Conservation (phyloP, 192 early-diverging fungal genomes). For the Coemansia sp. region DNA sequence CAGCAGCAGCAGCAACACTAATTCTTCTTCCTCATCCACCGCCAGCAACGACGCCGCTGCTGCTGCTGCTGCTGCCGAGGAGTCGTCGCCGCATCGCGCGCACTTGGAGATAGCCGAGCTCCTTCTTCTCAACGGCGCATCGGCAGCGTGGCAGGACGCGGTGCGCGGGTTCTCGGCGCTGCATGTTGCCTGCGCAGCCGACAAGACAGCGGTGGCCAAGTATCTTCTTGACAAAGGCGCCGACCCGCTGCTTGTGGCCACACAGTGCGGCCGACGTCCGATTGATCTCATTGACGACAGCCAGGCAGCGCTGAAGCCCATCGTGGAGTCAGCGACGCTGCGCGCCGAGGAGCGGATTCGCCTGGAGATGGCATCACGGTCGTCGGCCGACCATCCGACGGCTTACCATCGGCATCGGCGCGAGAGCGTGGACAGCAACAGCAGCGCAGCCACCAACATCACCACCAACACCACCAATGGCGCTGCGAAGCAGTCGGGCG, state of each 20-base stretch:
- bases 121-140: slow-evolving; percentile 45
- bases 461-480: not conserved
- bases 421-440: slow-evolving; percentile 5
- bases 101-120: slow-evolving; percentile 46
- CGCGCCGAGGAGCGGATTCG: slow-evolving; percentile 26
- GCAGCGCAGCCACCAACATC: slow-evolving; percentile 11
- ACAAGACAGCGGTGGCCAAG: slow-evolving; percentile 6
- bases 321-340: slow-evolving; percentile 20
- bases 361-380: slow-evolving; percentile 5
- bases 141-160: slow-evolving; percentile 10
- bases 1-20: too few species aligned
- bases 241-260: slow-evolving; percentile 21
- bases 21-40: too few species aligned
- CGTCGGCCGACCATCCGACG: not conserved
- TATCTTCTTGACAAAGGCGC: slow-evolving; percentile 45
- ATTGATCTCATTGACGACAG: slow-evolving; percentile 10
- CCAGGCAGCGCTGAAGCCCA: slow-evolving; percentile 1
- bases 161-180: slow-evolving; percentile 20
- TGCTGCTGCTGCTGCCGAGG: not conserved
- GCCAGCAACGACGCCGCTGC: not conserved
- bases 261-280: slow-evolving; percentile 10
- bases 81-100: not conserved
- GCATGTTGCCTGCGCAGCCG: slow-evolving; percentile 32
- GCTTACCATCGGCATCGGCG: not conserved
- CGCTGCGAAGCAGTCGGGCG: slow-evolving; percentile 1